Conservation (phyloP, 257 asterid species). For the Solanum phureja region DNA sequence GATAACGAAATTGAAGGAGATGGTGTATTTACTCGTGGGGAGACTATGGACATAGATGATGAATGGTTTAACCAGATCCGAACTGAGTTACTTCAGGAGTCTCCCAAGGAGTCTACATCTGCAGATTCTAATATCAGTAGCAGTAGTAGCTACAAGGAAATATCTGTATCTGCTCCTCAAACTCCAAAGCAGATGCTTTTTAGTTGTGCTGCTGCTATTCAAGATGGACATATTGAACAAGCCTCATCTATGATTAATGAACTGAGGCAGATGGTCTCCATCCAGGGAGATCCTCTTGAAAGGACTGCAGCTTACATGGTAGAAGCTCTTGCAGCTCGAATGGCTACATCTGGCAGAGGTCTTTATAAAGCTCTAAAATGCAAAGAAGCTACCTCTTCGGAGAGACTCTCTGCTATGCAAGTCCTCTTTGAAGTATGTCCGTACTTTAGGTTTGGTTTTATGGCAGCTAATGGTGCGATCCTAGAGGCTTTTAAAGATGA, state of each 20-base stretch:
- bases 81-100: conserved; percentile 28
- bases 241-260: conserved; percentile 46
- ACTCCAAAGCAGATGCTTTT: conserved; percentile 66
- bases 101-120: conserved; percentile 71
- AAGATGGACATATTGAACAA: conserved; percentile 33
- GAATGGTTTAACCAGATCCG: conserved; percentile 23
- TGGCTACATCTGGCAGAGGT: conserved; percentile 84
- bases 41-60: conserved; percentile 42
- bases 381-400: conserved; percentile 68
- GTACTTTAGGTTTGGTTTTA: conserved; percentile 80
- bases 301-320: conserved; percentile 94
- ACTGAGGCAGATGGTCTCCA: conserved; percentile 71
- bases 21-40: conserved; percentile 1
- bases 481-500: conserved; percentile 61
- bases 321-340: conserved; percentile 83
- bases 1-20: conserved; percentile 22
- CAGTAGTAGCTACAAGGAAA: conserved; percentile 34
- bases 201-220: conserved; percentile 62
- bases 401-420: conserved; percentile 88
- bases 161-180: conserved; percentile 11
- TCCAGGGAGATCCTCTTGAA: conserved; percentile 79
- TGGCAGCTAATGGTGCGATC: conserved; percentile 84
- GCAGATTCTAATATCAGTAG: conserved; percentile 44
- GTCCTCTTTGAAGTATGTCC: conserved; percentile 96
- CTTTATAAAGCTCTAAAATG: conserved; percentile 79